These are phyloP conservation scores for Rhizopus sp. DNA, from an alignment of 371 early-diverging fungal genomes.

Conservation along the genomic window DNA sequence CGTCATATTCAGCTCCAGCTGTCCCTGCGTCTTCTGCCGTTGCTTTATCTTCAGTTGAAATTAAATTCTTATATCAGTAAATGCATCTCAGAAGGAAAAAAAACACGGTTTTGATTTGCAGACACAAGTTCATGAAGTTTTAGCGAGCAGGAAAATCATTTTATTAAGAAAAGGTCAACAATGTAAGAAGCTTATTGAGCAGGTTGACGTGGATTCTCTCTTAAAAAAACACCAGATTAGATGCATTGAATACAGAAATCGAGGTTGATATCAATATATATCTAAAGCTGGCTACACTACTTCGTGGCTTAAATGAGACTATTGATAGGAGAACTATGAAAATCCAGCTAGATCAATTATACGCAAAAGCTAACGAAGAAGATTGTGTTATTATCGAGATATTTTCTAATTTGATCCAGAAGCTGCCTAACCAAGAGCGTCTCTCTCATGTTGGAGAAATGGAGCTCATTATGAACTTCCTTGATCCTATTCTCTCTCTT, in stretches of 20 bases:
- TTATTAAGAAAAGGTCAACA: conserved; percentile 8
- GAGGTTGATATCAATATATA: conserved; percentile 3
- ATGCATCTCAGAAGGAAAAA: conserved; percentile 3
- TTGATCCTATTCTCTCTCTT: conserved; percentile 14
- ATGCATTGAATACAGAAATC: too few relatives aligned
- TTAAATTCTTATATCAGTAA: conserved; percentile 17
- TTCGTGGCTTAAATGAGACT: conserved; percentile 2
- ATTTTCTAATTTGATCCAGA: background rate
- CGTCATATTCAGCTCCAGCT: too few relatives aligned
- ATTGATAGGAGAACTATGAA: conserved; percentile 8
- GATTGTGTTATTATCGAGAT: conserved; percentile 4
- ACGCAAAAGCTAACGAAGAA: conserved; percentile 8
- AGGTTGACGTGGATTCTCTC: too few relatives aligned
- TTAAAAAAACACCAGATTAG: conserved; percentile 6
- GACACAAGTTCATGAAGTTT: conserved; percentile 14
- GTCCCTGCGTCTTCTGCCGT: conserved; percentile 1
- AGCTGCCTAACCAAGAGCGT: conserved; percentile 8
- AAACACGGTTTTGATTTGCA: conserved; percentile 13
- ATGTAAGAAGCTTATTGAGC: too few relatives aligned
- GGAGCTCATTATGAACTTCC: conserved; percentile 13
- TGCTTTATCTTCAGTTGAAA: conserved; percentile 14
- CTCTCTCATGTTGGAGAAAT: conserved; percentile 16
- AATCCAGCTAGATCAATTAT: conserved; percentile 6
- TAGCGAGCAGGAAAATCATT: conserved; percentile 17
- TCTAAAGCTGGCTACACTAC: conserved; percentile 3